Evolutionary conservation across 345 rosid species (phyloP).

Genomic region (Capsella bursapastoris): DNA sequence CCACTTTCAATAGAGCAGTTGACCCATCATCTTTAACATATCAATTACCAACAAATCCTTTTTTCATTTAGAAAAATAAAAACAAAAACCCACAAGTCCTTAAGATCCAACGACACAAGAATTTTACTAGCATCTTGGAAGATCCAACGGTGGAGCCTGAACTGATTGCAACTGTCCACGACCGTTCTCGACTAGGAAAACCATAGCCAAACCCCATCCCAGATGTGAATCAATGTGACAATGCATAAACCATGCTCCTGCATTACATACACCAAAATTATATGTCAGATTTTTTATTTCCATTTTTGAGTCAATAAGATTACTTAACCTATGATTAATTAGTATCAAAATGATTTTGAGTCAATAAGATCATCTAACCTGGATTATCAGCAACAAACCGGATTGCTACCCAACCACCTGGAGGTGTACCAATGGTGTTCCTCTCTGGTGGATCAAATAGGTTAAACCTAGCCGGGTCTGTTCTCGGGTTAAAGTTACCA

Average conservation of each 20-base stretch:
- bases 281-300: slow-evolving; percentile 2
- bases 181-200: slow-evolving; percentile 84
- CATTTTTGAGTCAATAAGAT: background rate
- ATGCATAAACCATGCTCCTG: slow-evolving; percentile 49
- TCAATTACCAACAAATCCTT: slow-evolving; percentile 7
- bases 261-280: slow-evolving; percentile 44
- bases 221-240: slow-evolving; percentile 63
- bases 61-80: slow-evolving; percentile 19
- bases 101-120: slow-evolving; percentile 30
- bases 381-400: slow-evolving; percentile 84
- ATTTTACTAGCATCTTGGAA: slow-evolving; percentile 71
- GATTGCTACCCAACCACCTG: slow-evolving; percentile 94
- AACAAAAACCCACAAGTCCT: slow-evolving; percentile 13
- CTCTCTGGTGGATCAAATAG: slow-evolving; percentile 76
- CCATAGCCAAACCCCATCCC: slow-evolving; percentile 68
- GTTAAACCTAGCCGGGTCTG: slow-evolving; percentile 75
- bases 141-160: slow-evolving; percentile 86
- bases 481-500: slow-evolving; percentile 74
- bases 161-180: slow-evolving; percentile 68
- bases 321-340: background rate
- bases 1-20: slow-evolving; percentile 36
- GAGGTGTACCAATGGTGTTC: slow-evolving; percentile 85
- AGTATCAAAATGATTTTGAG: background rate
- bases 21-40: slow-evolving; percentile 28
- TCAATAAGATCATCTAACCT: slow-evolving; percentile 47